phyloP scores from a whole-genome alignment of 345 rosid genomes.

The Dovyalis caffra region DNA sequence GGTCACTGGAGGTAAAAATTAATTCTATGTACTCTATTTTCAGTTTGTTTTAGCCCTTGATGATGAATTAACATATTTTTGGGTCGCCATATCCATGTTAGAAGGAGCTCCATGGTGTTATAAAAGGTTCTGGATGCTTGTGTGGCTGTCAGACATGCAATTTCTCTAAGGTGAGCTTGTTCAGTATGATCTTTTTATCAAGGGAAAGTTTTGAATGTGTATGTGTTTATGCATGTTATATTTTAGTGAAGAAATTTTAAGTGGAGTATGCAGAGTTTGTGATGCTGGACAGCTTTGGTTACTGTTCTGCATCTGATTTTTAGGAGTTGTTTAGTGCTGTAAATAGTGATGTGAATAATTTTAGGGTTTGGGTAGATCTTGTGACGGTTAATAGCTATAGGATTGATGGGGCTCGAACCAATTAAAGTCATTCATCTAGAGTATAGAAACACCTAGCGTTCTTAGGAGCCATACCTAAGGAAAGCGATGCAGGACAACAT shows the following conservation, averaged over 20 bases:
- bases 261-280: slow-evolving; percentile 3
- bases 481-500: no score
- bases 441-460: no score
- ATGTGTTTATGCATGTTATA: no score
- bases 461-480: no score
- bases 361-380: no score
- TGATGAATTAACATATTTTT: slow-evolving; percentile 11
- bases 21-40: slow-evolving; percentile 1
- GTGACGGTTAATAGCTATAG: no score
- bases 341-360: no score
- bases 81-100: slow-evolving; percentile 22
- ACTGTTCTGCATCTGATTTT: no score
- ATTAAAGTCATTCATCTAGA: no score
- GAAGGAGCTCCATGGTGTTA: slow-evolving; percentile 56
- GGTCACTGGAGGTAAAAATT: slow-evolving; percentile 59
- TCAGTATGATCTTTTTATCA: background rate
- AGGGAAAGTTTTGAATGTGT: background rate
- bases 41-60: slow-evolving; percentile 5
- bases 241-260: background rate
- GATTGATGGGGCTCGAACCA: no score
- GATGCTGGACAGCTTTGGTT: no score
- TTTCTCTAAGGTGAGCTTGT: slow-evolving; percentile 51
- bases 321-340: no score
- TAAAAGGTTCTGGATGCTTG: slow-evolving; percentile 52
- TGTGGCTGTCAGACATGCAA: slow-evolving; percentile 57